Evolutionary conservation across 768 basidiomycete species (phyloP), one percentile per base, ranked within the genome.

Genomic region (Tricholoma hemisulphureum): DNA sequence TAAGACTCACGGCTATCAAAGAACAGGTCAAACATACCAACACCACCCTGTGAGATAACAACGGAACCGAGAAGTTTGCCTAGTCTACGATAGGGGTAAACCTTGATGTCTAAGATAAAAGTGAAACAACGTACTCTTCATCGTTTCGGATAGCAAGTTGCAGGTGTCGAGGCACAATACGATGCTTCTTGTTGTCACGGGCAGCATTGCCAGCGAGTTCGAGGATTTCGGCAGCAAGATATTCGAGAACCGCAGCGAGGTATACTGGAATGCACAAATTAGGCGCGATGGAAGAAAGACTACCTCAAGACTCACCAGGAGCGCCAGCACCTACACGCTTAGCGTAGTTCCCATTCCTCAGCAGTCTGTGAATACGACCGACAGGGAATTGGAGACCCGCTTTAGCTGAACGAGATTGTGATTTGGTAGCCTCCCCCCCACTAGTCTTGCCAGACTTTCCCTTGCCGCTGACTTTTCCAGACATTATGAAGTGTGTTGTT

Each of bases 1-100:
- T 52, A 24, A 35, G 37, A 32, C 11, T 11, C 21, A 4, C 3
- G 18, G 26, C 0, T 9, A 39, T 21, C 8, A 3, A 32, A 5
- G 8, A 34, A 49, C 58, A n/a, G 6, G 50, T 13, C 28, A 21
- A 14, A 71, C 74, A 2, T 68, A 76, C 74, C 85, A 55, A 91
- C 89, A 81, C 92, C 93, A 74, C 93, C 93, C 72, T 94, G 91
- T 21, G 89, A 92, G 78, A 95, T 94, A 70, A 91, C 87, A 63
- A 94, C 93, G 56, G 85, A 80, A 18, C 91, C 91, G 57, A 95
- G 84, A 61, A 94, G 87, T 65, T 85, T 89, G 77, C 89, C 88
- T 64, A 91, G 73, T 72, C 85, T 86, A 50, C 24, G 48, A 20
- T 50, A 51, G 41, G 57, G 56, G 24, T 51, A 39, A 41, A 20